Evolutionary conservation across 164 flowering plant species (phyloP), one percentile per base, ranked within the genome.

Genomic region (Chloranthus sessilifolius): DNA sequence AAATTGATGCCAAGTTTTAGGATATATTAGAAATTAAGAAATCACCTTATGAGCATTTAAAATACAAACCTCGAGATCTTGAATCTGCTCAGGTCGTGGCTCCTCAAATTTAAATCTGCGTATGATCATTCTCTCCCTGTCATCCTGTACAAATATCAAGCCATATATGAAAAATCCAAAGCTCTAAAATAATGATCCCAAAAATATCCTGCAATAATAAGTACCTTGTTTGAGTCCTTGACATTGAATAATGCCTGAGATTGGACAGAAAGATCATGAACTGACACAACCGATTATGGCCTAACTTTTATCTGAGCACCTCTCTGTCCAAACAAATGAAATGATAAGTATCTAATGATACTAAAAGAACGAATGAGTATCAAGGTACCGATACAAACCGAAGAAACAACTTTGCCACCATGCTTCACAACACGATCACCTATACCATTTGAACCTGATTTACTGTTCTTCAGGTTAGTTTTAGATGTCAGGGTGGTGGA

Each of bases 171-270:
- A 23, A 8, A 27, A 2, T 22, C 28, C 6, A 3, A 7, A 12
- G 31, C 31, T 10, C 24, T 35, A 27, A 9, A 34, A 3, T 27
- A 10, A 0, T 12, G 2, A n/a, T n/a, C n/a, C 43, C 3, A 41
- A 7, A 35, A 3, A 41, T 29, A 22, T 3, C 3, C 3, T 6
- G 0, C 22, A 19, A 9, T n/a, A 21, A 31, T 3, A 21, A 11
- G 47, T 65, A 94, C 99, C 96, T 94, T 94, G 66, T 76, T 85
- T 21, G 99, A 94, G 49, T 94, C 99, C 71, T 85, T 89, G 8
- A 80, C 58, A 66, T 77, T 83, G 34, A 94, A 52, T 50, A 94
- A 62, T 50, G 94, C 85, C 67, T 89, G 97, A 8, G 95, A 78
- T 64, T 89, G 97, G 21, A 85, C 65, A 50, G 84, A 73, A 60